Percentiles rank a stretch among this genome's conserved stretches.
Conservation (phyloP, 441 rosid species). For the Dalechampia spathulata region DNA sequence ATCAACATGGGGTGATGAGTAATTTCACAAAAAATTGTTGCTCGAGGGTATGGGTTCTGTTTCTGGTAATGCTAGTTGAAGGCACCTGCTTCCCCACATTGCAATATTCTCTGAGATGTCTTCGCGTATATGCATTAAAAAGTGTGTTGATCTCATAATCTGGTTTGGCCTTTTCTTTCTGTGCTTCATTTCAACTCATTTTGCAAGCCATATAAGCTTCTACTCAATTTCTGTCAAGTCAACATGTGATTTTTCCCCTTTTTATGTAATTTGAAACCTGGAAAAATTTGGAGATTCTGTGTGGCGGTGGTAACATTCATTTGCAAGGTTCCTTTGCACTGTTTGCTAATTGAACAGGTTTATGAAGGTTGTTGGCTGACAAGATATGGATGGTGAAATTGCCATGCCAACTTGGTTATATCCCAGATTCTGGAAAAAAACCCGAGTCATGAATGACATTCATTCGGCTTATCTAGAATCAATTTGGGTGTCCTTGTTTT, state of each 20-base stretch:
- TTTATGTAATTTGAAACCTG: not conserved
- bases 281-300: not conserved
- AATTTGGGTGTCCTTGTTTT: not conserved
- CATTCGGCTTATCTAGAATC: too few species aligned
- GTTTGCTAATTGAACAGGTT: not conserved
- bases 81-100: not conserved
- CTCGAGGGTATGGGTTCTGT: too few species aligned
- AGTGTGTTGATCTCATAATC: too few species aligned
- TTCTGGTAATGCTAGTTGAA: not conserved
- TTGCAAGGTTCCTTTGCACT: not conserved
- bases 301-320: not conserved
- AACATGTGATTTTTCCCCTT: not conserved
- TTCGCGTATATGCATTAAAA: not conserved
- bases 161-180: too few species aligned
- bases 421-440: too few species aligned
- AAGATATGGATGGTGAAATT: not conserved
- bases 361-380: not conserved
- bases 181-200: not conserved
- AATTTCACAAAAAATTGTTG: not conserved
- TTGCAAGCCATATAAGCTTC: not conserved
- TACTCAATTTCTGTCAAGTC: not conserved
- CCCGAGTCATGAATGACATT: too few species aligned
- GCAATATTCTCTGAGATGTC: not conserved
- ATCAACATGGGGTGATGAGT: slow-evolving; percentile 54
- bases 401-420: too few species aligned